Evolutionary conservation across 371 early-diverging fungal species (phyloP), one percentile per base, ranked within the genome.

Genomic region (Saksenaea vasiformis): DNA sequence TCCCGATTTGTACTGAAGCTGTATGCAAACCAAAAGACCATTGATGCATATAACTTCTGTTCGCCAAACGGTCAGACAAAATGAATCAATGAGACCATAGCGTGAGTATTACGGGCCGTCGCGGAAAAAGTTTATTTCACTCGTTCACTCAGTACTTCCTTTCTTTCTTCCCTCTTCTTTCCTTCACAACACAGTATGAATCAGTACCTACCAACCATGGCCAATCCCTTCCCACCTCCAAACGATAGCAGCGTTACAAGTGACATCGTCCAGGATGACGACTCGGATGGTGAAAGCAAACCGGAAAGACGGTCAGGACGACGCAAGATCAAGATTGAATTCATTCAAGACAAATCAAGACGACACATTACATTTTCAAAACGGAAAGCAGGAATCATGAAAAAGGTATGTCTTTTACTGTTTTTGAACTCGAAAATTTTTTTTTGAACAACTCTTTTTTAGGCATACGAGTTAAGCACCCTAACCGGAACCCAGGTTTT

Each of bases 331-430:
- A 95, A 93, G 78, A 96, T 98, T 77, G 96, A 95, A 74, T 98
- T 92, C 69, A 99, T 99, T 58, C 90, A 92, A 62, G 97, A 96
- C 71, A 96, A 95, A 80, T 91, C 90, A 62, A 84, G 95, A 62
- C 87, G 99, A 67, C 94, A 96, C 67, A 97, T 98, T 62, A 98
- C 98, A 15, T 99, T 99, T 73, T 91, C 91, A 70, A 99, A 99
- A 78, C 86, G 99, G 73, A 99, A 98, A 76, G 95, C 97, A 36
- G 99, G 99, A 41, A 94, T 99, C 67, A 96, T 99, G 97, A 99
- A 98, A 78, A 99, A 98, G 88, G 92, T 88, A 71, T 14, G 0
- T 14, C 43, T 14, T 7, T n/a, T 47, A 10, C 51, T 47, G 22
- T 19, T 10, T 7, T 19, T 22, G 19, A 2, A 10, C 22, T 22